These are phyloP conservation scores for Pelargonium nanum DNA, from an alignment of 345 rosid species.

Conservation along the genomic window DNA sequence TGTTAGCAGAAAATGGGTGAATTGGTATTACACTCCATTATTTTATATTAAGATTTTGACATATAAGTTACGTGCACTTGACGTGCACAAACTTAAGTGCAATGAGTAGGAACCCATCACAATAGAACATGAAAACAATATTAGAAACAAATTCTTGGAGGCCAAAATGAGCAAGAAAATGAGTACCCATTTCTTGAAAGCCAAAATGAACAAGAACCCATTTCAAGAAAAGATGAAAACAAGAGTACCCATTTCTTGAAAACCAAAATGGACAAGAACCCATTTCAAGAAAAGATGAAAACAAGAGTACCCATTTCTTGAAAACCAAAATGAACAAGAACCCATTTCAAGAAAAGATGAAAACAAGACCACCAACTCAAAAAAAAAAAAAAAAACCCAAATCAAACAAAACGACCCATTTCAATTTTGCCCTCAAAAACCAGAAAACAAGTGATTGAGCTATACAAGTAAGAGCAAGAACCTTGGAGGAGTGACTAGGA, in stretches of 20 bases:
- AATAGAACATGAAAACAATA: no score
- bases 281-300: neutral
- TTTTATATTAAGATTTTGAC: no score
- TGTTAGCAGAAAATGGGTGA: no score
- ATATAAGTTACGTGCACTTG: no score
- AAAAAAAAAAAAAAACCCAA: neutral
- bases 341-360: neutral
- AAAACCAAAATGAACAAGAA: neutral
- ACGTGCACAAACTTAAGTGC: no score
- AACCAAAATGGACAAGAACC: neutral
- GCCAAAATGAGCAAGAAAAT: neutral
- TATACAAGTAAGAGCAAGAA: neutral
- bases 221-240: neutral
- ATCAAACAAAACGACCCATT: neutral
- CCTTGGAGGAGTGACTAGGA: conserved; percentile 27
- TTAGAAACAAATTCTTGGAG: no score
- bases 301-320: neutral
- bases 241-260: neutral
- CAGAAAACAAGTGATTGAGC: no score
- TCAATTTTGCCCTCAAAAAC: neutral
- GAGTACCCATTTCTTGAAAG: no score
- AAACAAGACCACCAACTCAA: neutral
- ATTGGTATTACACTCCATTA: no score
- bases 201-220: neutral
- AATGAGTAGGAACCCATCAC: no score